Evolutionary conservation across 2,329 filamentous ascomycete genomes (phyloP).

Genomic region (Diaporthe vexans): DNA sequence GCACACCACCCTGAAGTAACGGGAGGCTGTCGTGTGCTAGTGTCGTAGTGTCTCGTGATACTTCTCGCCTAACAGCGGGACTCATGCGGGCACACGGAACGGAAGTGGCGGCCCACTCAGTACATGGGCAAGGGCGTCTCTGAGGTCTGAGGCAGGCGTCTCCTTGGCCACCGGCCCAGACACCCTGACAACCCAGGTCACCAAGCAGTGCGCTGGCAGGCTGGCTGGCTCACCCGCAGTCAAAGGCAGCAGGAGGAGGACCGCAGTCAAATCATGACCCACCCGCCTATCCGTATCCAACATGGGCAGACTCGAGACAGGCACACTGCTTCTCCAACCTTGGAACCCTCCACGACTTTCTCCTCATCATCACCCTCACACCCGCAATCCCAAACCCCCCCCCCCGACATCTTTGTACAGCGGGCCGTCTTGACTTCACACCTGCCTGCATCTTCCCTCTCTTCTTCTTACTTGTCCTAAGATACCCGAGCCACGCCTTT

Average conservation of each 20-base stretch:
- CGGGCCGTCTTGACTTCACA: background rate
- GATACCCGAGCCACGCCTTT: conserved; percentile 19
- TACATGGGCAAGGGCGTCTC: conserved; percentile 15
- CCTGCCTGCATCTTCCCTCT: background rate
- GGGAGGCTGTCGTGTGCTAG: background rate
- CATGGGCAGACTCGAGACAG: background rate
- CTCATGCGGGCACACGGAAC: background rate
- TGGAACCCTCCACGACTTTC: background rate
- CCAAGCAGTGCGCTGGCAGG: conserved; percentile 3
- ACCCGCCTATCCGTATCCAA: conserved; percentile 25
- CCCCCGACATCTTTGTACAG: conserved; percentile 15
- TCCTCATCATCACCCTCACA: background rate
- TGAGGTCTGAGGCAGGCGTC: conserved; percentile 22
- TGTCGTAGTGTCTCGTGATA: accelerated
- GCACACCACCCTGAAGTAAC: conserved; percentile 11
- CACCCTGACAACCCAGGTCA: background rate
- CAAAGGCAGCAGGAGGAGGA: background rate
- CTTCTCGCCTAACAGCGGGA: background rate
- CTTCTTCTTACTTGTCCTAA: background rate
- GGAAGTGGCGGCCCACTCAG: conserved; percentile 21
- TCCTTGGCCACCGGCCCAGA: conserved; percentile 15
- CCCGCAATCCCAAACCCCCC: no score
- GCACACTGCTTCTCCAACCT: conserved; percentile 1
- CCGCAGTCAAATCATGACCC: conserved; percentile 24
- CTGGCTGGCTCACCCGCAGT: conserved; percentile 13